Conservation (phyloP, 2,329 filamentous ascomycete genomes). For the Malbranchea zuffiana region DNA sequence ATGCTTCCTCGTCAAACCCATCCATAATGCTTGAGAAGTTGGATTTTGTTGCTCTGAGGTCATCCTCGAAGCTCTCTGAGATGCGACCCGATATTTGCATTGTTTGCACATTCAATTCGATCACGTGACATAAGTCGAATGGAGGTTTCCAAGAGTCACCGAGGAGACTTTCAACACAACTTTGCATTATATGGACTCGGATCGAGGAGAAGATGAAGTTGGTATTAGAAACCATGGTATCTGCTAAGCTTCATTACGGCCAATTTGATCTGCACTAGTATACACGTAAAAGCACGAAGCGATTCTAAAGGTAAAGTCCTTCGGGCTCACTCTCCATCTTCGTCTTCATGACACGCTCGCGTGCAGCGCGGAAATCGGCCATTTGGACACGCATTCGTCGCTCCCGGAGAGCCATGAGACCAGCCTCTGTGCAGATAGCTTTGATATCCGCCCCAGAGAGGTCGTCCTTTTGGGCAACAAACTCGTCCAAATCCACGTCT, state of each 20-base stretch:
- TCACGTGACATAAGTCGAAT: neutral
- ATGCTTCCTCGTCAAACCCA: slow-evolving; percentile 36
- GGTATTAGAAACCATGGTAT: slow-evolving; percentile 6
- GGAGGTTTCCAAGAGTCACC: too few relatives aligned
- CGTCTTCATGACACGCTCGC: slow-evolving; percentile 91
- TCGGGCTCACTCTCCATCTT: slow-evolving; percentile 98
- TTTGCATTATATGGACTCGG: too few relatives aligned
- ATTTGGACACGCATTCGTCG: slow-evolving; percentile 97
- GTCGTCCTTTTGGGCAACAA: slow-evolving; percentile 97
- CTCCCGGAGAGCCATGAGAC: slow-evolving; percentile 85
- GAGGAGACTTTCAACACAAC: too few relatives aligned
- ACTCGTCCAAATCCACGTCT: slow-evolving; percentile 97
- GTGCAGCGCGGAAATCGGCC: slow-evolving; percentile 88
- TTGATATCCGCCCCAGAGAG: slow-evolving; percentile 96
- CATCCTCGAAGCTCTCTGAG: neutral
- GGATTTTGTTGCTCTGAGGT: neutral
- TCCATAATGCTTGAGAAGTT: slow-evolving; percentile 28
- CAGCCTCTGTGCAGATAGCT: slow-evolving; percentile 95
- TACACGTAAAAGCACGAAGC: slow-evolving; percentile 3
- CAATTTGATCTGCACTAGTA: slow-evolving; percentile 4
- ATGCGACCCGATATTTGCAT: slow-evolving; percentile 8
- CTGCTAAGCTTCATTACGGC: slow-evolving; percentile 1
- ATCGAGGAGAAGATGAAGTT: neutral
- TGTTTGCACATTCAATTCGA: slow-evolving; percentile 21
- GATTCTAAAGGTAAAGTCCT: slow-evolving; percentile 82